Evolutionary conservation across 768 basidiomycete genomes (phyloP).

Genomic region (Hericium alpestre): DNA sequence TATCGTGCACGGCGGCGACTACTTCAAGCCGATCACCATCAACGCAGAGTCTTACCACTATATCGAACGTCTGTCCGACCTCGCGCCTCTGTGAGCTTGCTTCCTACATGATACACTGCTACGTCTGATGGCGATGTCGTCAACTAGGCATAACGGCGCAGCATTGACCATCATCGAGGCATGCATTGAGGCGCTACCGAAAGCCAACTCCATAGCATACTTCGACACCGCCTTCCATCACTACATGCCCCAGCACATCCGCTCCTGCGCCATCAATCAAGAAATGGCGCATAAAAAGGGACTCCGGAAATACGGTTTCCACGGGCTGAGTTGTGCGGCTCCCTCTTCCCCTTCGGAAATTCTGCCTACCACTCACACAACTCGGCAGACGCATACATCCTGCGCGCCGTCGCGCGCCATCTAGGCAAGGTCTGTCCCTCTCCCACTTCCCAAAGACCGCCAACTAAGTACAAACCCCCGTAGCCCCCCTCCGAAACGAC

Average conservation of each 20-base stretch:
- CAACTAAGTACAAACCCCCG: background rate
- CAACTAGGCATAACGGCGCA: slow-evolving; percentile 47
- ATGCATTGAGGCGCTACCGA: slow-evolving; percentile 51
- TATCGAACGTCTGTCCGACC: slow-evolving; percentile 62
- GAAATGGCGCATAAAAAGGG: slow-evolving; percentile 50
- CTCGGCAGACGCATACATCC: slow-evolving; percentile 54
- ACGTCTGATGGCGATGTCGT: slow-evolving; percentile 1
- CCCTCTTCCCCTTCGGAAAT: background rate
- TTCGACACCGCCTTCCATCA: slow-evolving; percentile 86
- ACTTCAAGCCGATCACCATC: slow-evolving; percentile 59
- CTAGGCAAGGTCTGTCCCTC: slow-evolving; percentile 37
- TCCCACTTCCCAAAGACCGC: background rate
- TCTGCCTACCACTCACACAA: background rate
- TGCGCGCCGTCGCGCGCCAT: slow-evolving; percentile 46
- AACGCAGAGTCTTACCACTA: slow-evolving; percentile 59
- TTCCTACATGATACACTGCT: background rate
- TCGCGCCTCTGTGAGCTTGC: slow-evolving; percentile 63
- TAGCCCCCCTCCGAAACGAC: slow-evolving; percentile 43
- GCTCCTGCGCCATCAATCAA: slow-evolving; percentile 70
- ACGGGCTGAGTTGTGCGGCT: slow-evolving; percentile 63
- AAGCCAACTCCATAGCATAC: slow-evolving; percentile 66
- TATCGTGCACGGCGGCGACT: slow-evolving; percentile 83
- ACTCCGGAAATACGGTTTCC: slow-evolving; percentile 85
- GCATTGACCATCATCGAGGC: slow-evolving; percentile 51
- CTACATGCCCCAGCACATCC: slow-evolving; percentile 64